Evolutionary conservation across 2,329 filamentous ascomycete genomes (phyloP).

Genomic region (Ceratocystis colombiana): DNA sequence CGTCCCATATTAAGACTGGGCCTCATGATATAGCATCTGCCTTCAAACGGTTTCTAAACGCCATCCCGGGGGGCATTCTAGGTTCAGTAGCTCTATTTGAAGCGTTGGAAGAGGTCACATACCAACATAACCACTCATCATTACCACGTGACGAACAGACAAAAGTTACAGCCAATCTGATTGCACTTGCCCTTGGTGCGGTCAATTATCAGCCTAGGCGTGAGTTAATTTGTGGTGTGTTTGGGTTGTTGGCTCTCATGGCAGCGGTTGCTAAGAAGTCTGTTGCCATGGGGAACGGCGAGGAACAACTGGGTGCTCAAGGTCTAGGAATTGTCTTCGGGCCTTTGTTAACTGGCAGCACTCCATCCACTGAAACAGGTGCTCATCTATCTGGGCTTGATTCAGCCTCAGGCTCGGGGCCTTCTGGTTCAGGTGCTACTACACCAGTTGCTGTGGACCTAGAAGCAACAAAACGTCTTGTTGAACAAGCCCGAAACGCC

Average conservation of each 20-base stretch:
- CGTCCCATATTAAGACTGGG: constrained; percentile 48
- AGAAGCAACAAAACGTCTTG: constrained; percentile 24
- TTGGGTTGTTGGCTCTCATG: constrained; percentile 53
- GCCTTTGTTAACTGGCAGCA: constrained; percentile 46
- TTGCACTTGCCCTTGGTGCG: constrained; percentile 52
- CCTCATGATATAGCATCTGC: constrained; percentile 57
- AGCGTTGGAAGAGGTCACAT: constrained; percentile 39
- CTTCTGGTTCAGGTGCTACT: neutral
- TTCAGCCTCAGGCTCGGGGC: neutral
- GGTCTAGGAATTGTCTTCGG: constrained; percentile 60
- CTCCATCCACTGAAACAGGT: constrained; percentile 6
- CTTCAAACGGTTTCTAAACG: constrained; percentile 55
- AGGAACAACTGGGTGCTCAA: constrained; percentile 41
- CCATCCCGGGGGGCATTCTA: constrained; percentile 55
- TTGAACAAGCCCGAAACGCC: constrained; percentile 50
- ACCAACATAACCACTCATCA: constrained; percentile 37
- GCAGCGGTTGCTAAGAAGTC: constrained; percentile 47
- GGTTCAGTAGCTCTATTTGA: constrained; percentile 54
- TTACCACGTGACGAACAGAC: constrained; percentile 45
- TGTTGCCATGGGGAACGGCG: constrained; percentile 28
- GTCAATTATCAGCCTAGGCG: constrained; percentile 50
- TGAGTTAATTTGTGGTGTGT: constrained; percentile 56
- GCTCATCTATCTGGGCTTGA: neutral
- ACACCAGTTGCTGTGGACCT: neutral
- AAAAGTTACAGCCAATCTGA: constrained; percentile 52